Evolutionary conservation across 129 eudicot species (phyloP).

Genomic region (Scalesia atractyloides): DNA sequence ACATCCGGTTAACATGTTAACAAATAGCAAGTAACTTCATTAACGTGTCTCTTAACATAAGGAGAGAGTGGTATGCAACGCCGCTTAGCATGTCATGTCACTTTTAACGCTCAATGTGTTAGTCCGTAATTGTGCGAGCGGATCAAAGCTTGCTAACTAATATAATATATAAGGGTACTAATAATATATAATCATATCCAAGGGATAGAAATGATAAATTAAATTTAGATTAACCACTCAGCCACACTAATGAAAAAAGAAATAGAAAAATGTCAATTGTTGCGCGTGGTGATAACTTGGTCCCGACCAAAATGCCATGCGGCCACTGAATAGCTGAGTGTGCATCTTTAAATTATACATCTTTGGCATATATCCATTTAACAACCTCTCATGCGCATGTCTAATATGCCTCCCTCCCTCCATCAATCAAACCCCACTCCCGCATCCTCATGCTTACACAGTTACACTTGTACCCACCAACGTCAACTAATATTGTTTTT

Average conservation of each 20-base stretch:
- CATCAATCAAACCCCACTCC: constrained; percentile 34
- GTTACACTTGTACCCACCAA: constrained; percentile 35
- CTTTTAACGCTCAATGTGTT: no score
- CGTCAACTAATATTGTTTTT: constrained; percentile 17
- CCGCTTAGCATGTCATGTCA: no score
- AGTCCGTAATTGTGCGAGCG: no score
- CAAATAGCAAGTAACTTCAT: no score
- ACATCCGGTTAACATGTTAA: no score
- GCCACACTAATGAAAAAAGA: background rate
- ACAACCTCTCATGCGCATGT: constrained; percentile 34
- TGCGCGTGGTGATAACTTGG: constrained; percentile 38
- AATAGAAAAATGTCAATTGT: constrained; percentile 17
- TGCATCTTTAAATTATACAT: constrained; percentile 26
- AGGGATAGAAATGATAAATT: no score
- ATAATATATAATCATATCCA: no score
- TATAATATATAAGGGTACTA: no score
- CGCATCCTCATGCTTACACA: constrained; percentile 31
- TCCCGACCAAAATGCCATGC: constrained; percentile 40
- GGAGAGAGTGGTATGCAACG: no score
- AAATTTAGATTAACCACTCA: background rate
- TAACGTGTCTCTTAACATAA: no score
- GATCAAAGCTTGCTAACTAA: no score
- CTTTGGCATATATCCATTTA: constrained; percentile 23
- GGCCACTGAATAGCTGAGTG: constrained; percentile 33
- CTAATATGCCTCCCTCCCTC: constrained; percentile 33